Evolutionary conservation across 768 basidiomycete genomes (phyloP).

Genomic region (Lentinula raphanica): DNA sequence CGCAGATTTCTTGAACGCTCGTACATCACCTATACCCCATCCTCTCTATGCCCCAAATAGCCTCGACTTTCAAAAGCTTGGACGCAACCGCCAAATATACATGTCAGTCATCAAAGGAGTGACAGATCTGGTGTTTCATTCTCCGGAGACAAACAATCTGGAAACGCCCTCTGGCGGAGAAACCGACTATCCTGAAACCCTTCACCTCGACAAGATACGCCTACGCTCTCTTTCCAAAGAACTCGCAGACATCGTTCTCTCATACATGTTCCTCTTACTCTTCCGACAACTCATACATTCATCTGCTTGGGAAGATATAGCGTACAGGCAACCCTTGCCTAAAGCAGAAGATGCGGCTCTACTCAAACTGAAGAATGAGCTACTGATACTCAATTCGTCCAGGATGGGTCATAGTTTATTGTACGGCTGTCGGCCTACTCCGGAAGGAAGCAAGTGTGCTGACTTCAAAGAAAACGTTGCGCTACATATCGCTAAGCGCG

Average conservation of each 20-base stretch:
- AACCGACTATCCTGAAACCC: conserved; percentile 65
- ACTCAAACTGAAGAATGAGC: conserved; percentile 63
- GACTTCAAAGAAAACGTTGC: conserved; percentile 59
- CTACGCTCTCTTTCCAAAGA: conserved; percentile 64
- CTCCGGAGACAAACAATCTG: conserved; percentile 29
- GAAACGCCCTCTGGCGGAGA: conserved; percentile 19
- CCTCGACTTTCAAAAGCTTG: conserved; percentile 40
- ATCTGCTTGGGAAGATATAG: conserved; percentile 16
- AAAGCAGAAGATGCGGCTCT: conserved; percentile 51
- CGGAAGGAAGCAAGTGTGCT: conserved; percentile 46
- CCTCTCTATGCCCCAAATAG: conserved; percentile 36
- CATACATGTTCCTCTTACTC: conserved; percentile 78
- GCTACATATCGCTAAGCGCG: conserved; percentile 71
- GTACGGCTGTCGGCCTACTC: conserved; percentile 18
- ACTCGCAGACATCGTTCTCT: conserved; percentile 64
- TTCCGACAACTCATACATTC: conserved; percentile 70
- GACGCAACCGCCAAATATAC: conserved; percentile 51
- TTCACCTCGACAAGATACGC: conserved; percentile 74
- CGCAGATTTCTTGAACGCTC: conserved; percentile 36
- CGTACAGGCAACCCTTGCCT: conserved; percentile 24
- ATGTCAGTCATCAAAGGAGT: conserved; percentile 53
- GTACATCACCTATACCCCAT: conserved; percentile 34
- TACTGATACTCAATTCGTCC: conserved; percentile 60
- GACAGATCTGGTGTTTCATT: conserved; percentile 61
- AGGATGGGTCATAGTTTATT: conserved; percentile 59